phyloP scores from a whole-genome alignment of 2,329 filamentous ascomycete species.

The Cucurbitaria berberidis region DNA sequence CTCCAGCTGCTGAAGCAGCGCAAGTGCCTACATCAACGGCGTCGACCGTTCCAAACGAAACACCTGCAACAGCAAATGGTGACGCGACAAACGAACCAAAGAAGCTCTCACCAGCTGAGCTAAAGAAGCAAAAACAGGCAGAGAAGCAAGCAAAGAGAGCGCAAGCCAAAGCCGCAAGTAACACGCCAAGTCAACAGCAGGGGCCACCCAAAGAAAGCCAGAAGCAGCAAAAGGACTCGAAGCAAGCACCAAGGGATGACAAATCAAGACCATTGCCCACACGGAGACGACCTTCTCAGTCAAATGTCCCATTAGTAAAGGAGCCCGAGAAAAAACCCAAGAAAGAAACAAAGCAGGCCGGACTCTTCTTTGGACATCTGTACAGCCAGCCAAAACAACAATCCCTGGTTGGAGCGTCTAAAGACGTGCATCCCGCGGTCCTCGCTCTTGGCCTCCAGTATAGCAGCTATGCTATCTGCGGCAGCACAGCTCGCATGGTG shows the following conservation, averaged over 20 bases:
- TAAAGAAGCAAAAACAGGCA: conserved; percentile 88
- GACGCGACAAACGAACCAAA: conserved; percentile 38
- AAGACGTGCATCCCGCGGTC: conserved; percentile 84
- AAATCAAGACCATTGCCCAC: conserved; percentile 41
- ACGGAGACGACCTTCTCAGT: conserved; percentile 40
- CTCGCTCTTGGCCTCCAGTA: conserved; percentile 88
- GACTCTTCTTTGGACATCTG: conserved; percentile 74
- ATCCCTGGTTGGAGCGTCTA: conserved; percentile 64
- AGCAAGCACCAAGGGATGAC: conserved; percentile 43
- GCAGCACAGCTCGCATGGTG: conserved; percentile 86
- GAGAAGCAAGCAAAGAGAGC: conserved; percentile 89
- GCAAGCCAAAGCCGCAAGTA: conserved; percentile 62
- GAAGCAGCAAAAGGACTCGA: conserved; percentile 46
- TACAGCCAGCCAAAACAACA: conserved; percentile 75
- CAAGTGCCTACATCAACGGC: conserved; percentile 16
- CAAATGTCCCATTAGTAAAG: conserved; percentile 35
- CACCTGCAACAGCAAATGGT: conserved; percentile 23
- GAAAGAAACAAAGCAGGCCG: conserved; percentile 58
- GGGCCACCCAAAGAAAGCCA: conserved; percentile 36
- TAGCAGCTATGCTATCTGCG: conserved; percentile 84
- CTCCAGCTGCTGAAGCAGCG: conserved; percentile 22
- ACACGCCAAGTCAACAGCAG: conserved; percentile 45
- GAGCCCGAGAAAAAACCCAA: conserved; percentile 43
- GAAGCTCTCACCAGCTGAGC: conserved; percentile 75
- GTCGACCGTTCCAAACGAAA: conserved; percentile 14